Evolutionary conservation across 2,329 filamentous ascomycete genomes (phyloP).

Genomic region (Neonectria coccinea): DNA sequence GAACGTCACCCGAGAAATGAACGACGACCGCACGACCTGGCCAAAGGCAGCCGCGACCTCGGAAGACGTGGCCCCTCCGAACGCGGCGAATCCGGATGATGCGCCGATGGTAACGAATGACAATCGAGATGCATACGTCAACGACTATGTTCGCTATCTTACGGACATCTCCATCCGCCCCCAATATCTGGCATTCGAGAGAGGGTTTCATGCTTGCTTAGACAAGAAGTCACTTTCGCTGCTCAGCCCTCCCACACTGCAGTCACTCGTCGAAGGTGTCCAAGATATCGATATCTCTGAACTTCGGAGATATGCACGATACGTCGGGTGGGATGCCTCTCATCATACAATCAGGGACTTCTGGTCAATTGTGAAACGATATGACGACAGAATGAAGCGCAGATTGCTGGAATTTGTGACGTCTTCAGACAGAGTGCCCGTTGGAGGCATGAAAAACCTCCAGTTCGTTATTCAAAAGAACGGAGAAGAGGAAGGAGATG

Average conservation of each 20-base stretch:
- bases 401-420: conserved; percentile 94
- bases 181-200: conserved; percentile 83
- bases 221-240: conserved; percentile 76
- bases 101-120: conserved; percentile 81
- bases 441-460: conserved; percentile 84
- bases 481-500: conserved; percentile 68
- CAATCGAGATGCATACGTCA: conserved; percentile 83
- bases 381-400: conserved; percentile 75
- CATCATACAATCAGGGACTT: conserved; percentile 82
- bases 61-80: conserved; percentile 39
- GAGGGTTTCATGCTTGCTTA: conserved; percentile 83
- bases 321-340: conserved; percentile 81
- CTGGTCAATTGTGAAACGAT: conserved; percentile 82
- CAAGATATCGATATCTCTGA: conserved; percentile 83
- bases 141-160: conserved; percentile 87
- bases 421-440: conserved; percentile 88
- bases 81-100: conserved; percentile 58
- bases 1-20: conserved; percentile 69
- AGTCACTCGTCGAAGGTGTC: conserved; percentile 84
- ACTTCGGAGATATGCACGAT: conserved; percentile 77
- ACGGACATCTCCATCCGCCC: conserved; percentile 80
- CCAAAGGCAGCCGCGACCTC: conserved; percentile 60
- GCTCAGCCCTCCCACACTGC: conserved; percentile 77
- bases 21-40: conserved; percentile 57
- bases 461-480: conserved; percentile 87